Base-by-base conservation (phyloP, 148 eudicot genomes). In the Cornus florida region DNA sequence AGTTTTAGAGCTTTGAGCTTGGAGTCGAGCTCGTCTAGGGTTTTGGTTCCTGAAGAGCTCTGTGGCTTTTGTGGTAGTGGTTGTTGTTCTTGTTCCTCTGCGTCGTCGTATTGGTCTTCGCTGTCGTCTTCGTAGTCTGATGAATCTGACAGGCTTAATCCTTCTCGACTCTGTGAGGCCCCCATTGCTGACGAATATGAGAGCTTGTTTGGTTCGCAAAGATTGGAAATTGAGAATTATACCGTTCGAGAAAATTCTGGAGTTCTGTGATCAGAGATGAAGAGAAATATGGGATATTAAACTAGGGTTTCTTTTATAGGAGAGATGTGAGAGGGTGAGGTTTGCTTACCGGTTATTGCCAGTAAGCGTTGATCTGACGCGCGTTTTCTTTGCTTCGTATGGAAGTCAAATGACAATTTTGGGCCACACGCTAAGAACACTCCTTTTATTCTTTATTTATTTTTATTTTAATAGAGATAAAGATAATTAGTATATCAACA, bases 151-250 rank as follows among this genome's bases (percentile, higher is more conserved):
- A 91, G 86, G 33, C 89, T 92, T 10, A 91, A 79, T 1, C 89
- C 94, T 38, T 91, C 92, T 38, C 94, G 92, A 70, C 94, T 91
- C 35, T 89, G 90, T 7, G 94, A 86, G 43, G 69, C 88, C 39
- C 97, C 97, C 97, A 92, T 92, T 59, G 67, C 24, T 48, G 81
- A 20, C 16, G 67, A 19, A 10, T 19, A 10, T 22, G 14, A 62
- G 50, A 17, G 12, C 17, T 59, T 12, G 69, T 43, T 43, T 19
- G 19, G 53, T 4, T 22, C 14, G 9, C 71, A 31, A 28, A 24
- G 38, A 67, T 10, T 67, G 24, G 12, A 28, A 22, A 67, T 31
- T 68, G 57, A 24, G 39, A 10, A 31, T n/a, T 5, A 3, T 5
- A 35, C 4, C 1, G 56, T 35, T 39, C 14, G 56, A 31, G 3